phyloP scores from a whole-genome alignment of 1,139 yeast genomes.

The Pneumocystis murina region DNA sequence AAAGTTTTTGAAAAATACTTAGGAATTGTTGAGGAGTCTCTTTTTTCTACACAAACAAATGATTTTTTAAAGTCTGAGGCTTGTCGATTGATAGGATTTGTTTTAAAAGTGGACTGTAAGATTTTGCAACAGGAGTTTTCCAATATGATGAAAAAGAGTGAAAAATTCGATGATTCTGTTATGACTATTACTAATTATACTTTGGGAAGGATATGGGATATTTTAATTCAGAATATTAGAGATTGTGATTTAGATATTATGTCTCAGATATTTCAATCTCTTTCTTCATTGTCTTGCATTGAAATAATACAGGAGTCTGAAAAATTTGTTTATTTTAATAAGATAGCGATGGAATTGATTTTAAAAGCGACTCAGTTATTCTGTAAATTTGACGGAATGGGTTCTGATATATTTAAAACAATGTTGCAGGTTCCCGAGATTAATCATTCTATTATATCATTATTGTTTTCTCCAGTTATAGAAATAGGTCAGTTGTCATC shows the following conservation, averaged over 20 bases:
- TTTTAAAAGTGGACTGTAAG: not conserved
- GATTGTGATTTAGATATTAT: slow-evolving; percentile 4
- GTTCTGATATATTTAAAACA: slow-evolving; percentile 26
- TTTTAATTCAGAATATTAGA: not conserved
- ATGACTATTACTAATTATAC: not conserved
- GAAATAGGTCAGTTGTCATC: slow-evolving; percentile 42
- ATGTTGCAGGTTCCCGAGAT: slow-evolving; percentile 25
- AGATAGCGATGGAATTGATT: slow-evolving; percentile 6
- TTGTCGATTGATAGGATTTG: not conserved
- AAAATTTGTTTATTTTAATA: slow-evolving; percentile 5
- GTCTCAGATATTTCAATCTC: slow-evolving; percentile 7
- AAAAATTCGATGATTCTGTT: not conserved
- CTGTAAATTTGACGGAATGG: slow-evolving; percentile 31
- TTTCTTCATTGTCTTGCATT: slow-evolving; percentile 16
- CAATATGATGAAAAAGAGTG: not conserved
- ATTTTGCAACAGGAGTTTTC: not conserved
- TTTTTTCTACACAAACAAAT: not conserved
- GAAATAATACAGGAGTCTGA: slow-evolving; percentile 30
- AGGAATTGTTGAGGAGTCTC: slow-evolving; percentile 7
- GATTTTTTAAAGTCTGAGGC: not conserved
- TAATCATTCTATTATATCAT: slow-evolving; percentile 17
- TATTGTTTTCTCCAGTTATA: slow-evolving; percentile 18
- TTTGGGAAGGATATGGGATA: not conserved
- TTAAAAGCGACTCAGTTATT: slow-evolving; percentile 17
- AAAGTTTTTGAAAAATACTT: slow-evolving; percentile 12